Evolutionary conservation across 2,329 filamentous ascomycete genomes (phyloP).

Genomic region (Penicillium sp.): DNA sequence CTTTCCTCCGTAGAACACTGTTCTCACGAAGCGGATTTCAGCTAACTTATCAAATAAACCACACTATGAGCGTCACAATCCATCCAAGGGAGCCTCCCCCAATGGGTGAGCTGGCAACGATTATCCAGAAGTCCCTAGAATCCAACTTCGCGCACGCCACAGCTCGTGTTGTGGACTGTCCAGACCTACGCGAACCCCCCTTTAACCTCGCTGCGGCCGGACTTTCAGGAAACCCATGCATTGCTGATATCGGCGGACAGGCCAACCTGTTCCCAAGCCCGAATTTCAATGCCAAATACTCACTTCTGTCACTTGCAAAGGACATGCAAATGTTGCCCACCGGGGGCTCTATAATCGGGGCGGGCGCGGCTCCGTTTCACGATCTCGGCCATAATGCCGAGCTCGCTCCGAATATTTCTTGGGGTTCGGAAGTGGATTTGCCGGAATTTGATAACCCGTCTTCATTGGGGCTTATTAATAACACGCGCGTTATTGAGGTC

Average conservation of each 20-base stretch:
- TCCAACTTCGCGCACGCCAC: conserved; percentile 15
- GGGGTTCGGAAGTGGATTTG: conserved; percentile 5
- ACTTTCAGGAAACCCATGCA: conserved; percentile 39
- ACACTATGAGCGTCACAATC: conserved; percentile 12
- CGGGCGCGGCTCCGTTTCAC: conserved; percentile 46
- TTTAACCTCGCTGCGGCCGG: conserved; percentile 33
- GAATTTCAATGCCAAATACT: conserved; percentile 35
- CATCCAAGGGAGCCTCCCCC: conserved; percentile 14
- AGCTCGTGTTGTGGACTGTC: conserved; percentile 16
- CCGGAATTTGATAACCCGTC: conserved; percentile 1
- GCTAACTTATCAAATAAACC: neutral
- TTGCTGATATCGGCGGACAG: conserved; percentile 49
- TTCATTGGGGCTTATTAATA: conserved; percentile 8
- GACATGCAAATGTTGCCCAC: conserved; percentile 38
- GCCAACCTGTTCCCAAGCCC: conserved; percentile 42
- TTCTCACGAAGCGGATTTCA: too few relatives aligned
- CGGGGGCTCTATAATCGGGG: conserved; percentile 41
- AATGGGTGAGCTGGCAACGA: conserved; percentile 12
- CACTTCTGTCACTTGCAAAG: conserved; percentile 24
- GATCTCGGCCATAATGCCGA: conserved; percentile 46
- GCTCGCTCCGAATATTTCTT: conserved; percentile 42
- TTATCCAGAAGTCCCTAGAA: conserved; percentile 13
- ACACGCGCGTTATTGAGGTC: conserved; percentile 12
- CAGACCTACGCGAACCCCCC: conserved; percentile 15
- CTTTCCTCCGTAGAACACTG: neutral